Base-by-base conservation (phyloP, 345 rosid genomes). In the Salix dunnii region DNA sequence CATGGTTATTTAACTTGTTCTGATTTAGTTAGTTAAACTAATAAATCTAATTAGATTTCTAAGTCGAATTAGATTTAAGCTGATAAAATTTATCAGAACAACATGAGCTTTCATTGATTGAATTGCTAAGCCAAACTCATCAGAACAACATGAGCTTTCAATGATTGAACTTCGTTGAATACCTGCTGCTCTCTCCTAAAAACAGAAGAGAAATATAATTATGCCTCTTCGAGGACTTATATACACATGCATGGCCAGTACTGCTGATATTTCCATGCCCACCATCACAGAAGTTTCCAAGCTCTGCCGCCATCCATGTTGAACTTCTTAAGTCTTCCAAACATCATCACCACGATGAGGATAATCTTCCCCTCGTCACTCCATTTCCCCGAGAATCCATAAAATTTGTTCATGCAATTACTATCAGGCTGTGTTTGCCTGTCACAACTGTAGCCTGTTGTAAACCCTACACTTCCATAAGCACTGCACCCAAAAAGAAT, bases 241-340 rank as follows among this genome's bases (percentile, higher is more conserved):
- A 49, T 49, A 49, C 17, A 40, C 43, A 40, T 10, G 13, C 20
- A 49, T 49, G 55, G 55, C 55, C 55, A 49, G 5, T 49, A 14
- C 18, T 16, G 1, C 6, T 49, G 7, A 1, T 5, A 17, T 49
- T 49, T 49, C 6, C 18, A 5, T 17, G 7, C 5, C 7, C 7
- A 5, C 20, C 55, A 35, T 58, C 27, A 72, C 67, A 58, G 3
- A 23, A 87, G 80, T 20, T 65, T 78, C 90, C 90, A 87, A 3
- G 84, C 81, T 68, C 30, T 77, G 10, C 87, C 89, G 16, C 87
- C 89, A 20, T 75, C 58, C 78, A 80, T 74, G 58, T 80, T 85
- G 81, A 83, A 83, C 69, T 78, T 83, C 75, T 85, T 87, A 0
- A 87, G 77, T 65, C 90, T 84, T 75, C 90, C 87, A 68, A 82